A percentile compares a stretch with the other conserved stretches of the same genome.
phyloP scores from a whole-genome alignment of 108 stramenopile species.

The Conticribra guillardii region DNA sequence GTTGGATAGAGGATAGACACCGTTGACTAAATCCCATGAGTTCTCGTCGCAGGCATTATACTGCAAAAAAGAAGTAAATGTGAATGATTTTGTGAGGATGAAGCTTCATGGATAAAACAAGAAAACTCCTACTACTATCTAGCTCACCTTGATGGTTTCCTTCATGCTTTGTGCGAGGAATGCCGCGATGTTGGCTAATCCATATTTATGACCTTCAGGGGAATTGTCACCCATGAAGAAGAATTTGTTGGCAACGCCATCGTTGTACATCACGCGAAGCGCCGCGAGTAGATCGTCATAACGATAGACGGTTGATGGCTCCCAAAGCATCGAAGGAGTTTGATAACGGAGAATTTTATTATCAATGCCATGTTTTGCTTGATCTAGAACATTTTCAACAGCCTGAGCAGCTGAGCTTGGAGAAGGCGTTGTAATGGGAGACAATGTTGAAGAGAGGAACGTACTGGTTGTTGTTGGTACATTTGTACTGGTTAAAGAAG shows the following conservation, averaged over 20 bases:
- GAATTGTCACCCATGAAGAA: slow-evolving; percentile 46
- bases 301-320: slow-evolving; percentile 42
- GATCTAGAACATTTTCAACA: slow-evolving; percentile 42
- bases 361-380: slow-evolving; percentile 30
- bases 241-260: slow-evolving; percentile 39
- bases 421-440: slow-evolving; percentile 11
- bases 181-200: slow-evolving; percentile 52
- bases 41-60: slow-evolving; percentile 61
- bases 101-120: no score
- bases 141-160: slow-evolving; percentile 64
- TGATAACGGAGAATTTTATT: slow-evolving; percentile 43
- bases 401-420: slow-evolving; percentile 16
- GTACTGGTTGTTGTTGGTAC: slow-evolving; percentile 6
- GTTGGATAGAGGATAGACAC: slow-evolving; percentile 45
- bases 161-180: slow-evolving; percentile 63
- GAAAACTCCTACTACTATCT: no score
- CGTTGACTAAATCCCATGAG: slow-evolving; percentile 46
- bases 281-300: slow-evolving; percentile 33
- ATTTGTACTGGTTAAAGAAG: background rate
- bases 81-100: no score
- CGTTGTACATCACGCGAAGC: slow-evolving; percentile 39
- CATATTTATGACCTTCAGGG: slow-evolving; percentile 33
- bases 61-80: no score
- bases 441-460: slow-evolving; percentile 15
- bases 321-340: slow-evolving; percentile 36